phyloP scores from a whole-genome alignment of 2,329 filamentous ascomycete genomes.

The Hypoxylon sp. region DNA sequence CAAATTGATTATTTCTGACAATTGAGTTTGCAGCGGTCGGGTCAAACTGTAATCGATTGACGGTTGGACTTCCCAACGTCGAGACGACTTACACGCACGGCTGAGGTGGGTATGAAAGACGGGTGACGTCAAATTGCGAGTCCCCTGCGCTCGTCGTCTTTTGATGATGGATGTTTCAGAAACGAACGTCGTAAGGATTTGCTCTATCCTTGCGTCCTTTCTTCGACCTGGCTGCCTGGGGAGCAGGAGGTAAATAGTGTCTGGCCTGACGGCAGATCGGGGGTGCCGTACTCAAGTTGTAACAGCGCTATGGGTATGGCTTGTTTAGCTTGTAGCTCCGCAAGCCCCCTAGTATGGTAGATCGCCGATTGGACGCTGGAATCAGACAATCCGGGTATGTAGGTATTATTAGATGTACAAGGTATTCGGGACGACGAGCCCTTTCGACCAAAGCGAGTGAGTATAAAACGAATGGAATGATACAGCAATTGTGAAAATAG shows the following conservation, averaged over 20 bases:
- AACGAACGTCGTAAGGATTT: constrained; percentile 35
- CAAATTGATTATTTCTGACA: constrained; percentile 14
- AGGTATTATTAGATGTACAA: constrained; percentile 10
- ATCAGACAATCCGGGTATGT: constrained; percentile 7
- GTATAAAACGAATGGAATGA: constrained; percentile 20
- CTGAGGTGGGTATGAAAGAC: constrained; percentile 21
- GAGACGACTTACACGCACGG: constrained; percentile 23
- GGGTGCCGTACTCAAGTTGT: constrained; percentile 22
- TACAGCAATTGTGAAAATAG: constrained; percentile 17
- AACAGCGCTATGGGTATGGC: constrained; percentile 23
- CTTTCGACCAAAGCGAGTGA: constrained; percentile 22
- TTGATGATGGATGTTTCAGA: constrained; percentile 39
- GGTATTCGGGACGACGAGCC: constrained; percentile 6
- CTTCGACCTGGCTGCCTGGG: constrained; percentile 14
- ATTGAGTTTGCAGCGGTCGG: constrained; percentile 27
- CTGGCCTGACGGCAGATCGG: constrained; percentile 29
- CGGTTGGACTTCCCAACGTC: constrained; percentile 16
- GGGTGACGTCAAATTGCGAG: constrained; percentile 39
- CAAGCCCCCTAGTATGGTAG: constrained; percentile 25
- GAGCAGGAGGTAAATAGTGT: constrained; percentile 19
- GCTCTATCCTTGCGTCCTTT: constrained; percentile 27
- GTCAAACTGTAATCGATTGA: constrained; percentile 8
- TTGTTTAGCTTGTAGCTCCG: constrained; percentile 18
- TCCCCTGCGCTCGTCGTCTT: constrained; percentile 28
- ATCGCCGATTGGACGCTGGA: constrained; percentile 30